Evolutionary conservation across 148 eudicot genomes (phyloP).

Genomic region (Vaccinium macrocarpon): DNA sequence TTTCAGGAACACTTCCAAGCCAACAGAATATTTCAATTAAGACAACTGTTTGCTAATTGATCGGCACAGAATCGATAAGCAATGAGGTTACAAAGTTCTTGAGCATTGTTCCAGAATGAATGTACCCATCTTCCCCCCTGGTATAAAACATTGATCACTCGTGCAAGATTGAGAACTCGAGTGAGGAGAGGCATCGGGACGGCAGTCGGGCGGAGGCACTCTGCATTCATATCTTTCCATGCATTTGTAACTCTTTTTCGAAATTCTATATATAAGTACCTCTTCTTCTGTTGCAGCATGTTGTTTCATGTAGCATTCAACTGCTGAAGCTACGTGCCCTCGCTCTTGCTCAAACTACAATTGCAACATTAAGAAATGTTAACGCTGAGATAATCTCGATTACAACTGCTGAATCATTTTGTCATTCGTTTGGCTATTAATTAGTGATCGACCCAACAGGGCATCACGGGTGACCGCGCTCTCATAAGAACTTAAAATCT

Average conservation of each 20-base stretch:
- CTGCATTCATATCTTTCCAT: slow-evolving; percentile 44
- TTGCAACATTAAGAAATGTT: not conserved
- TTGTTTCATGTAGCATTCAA: slow-evolving; percentile 38
- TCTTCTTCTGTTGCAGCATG: slow-evolving; percentile 28
- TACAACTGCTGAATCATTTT: no score
- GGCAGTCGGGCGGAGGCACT: slow-evolving; percentile 28
- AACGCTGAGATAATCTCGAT: no score
- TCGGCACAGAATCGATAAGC: slow-evolving; percentile 15
- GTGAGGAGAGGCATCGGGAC: slow-evolving; percentile 32
- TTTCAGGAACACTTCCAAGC: not conserved
- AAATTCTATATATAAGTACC: slow-evolving; percentile 21
- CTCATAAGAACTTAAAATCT: no score
- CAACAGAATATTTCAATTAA: not conserved
- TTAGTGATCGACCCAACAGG: no score
- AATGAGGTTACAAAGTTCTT: slow-evolving; percentile 12
- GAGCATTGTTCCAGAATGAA: slow-evolving; percentile 19
- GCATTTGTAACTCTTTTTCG: slow-evolving; percentile 21
- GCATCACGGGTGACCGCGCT: no score
- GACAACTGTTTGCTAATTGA: not conserved
- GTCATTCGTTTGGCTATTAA: no score
- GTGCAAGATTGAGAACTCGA: slow-evolving; percentile 34
- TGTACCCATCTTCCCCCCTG: slow-evolving; percentile 45
- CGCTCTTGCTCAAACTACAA: slow-evolving; percentile 32
- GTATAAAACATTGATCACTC: slow-evolving; percentile 38
- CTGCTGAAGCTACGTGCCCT: slow-evolving; percentile 39